Percentiles rank a stretch among this genome's conserved stretches.
Evolutionary conservation across 1,284 basidiomycete species (phyloP).

Genomic region (Pyrrhoderma noxium): DNA sequence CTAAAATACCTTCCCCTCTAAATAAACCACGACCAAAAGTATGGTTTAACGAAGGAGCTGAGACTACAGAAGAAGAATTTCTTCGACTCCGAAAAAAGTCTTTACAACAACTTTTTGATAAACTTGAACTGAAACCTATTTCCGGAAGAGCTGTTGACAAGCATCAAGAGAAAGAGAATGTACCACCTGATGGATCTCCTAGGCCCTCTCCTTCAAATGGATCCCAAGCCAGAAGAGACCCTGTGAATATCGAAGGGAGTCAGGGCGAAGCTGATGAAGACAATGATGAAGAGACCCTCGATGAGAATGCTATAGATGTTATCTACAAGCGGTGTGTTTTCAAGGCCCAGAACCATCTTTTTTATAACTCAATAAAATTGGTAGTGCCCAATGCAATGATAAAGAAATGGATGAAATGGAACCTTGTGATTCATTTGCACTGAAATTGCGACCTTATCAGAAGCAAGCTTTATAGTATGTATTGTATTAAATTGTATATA

Average conservation of each 20-base stretch:
- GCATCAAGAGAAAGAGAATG: constrained; percentile 11
- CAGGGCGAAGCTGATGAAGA: constrained; percentile 42
- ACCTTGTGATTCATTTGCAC: constrained; percentile 71
- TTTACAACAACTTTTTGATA: constrained; percentile 57
- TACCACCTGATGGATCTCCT: constrained; percentile 4
- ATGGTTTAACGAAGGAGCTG: constrained; percentile 63
- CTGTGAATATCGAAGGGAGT: constrained; percentile 26
- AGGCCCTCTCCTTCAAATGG: background rate
- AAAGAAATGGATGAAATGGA: constrained; percentile 74
- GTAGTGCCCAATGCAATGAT: constrained; percentile 81
- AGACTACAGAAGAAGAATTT: constrained; percentile 65
- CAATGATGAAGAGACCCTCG: constrained; percentile 68
- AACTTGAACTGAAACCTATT: constrained; percentile 51
- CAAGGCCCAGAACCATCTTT: background rate
- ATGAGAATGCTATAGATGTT: constrained; percentile 67
- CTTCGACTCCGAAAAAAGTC: constrained; percentile 75
- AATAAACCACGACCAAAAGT: constrained; percentile 22
- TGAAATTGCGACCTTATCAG: constrained; percentile 84
- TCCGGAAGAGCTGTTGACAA: constrained; percentile 30
- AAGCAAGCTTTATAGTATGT: constrained; percentile 81
- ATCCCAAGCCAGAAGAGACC: constrained; percentile 13
- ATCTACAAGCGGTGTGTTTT: constrained; percentile 69
- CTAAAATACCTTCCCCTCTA: constrained; percentile 30
- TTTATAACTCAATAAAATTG: background rate
- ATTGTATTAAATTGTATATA: constrained; percentile 6